These are phyloP conservation scores for Lipomyces spencermartinsiae DNA, from an alignment of 805 yeast species.

Conservation along the genomic window DNA sequence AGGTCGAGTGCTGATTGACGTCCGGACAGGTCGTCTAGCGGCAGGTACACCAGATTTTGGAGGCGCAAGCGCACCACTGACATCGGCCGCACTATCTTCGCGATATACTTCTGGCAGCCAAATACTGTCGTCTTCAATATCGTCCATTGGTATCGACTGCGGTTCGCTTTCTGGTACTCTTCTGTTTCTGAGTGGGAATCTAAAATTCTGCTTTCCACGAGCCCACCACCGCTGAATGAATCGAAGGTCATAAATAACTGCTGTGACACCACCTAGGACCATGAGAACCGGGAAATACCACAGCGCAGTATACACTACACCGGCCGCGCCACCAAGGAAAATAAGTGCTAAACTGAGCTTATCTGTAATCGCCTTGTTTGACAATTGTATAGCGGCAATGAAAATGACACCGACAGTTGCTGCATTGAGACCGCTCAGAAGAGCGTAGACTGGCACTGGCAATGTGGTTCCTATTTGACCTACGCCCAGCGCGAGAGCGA, in stretches of 20 bases:
- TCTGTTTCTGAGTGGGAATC: conserved; percentile 10
- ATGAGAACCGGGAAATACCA: conserved; percentile 36
- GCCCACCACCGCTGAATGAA: conserved; percentile 5
- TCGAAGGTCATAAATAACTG: conserved; percentile 27
- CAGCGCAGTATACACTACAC: conserved; percentile 31
- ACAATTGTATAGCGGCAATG: conserved; percentile 30
- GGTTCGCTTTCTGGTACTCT: background rate
- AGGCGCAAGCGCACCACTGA: conserved; percentile 1
- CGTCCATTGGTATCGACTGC: conserved; percentile 6
- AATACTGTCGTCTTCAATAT: conserved; percentile 22
- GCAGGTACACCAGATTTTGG: background rate
- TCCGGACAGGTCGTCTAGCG: conserved; percentile 4
- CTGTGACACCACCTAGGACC: conserved; percentile 28
- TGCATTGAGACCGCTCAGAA: conserved; percentile 34
- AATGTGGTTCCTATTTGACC: conserved; percentile 26
- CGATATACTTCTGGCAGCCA: conserved; percentile 30
- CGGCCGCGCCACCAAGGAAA: conserved; percentile 30
- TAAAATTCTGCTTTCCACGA: conserved; percentile 8
- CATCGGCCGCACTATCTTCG: conserved; percentile 17
- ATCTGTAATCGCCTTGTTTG: conserved; percentile 31
- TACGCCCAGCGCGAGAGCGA: conserved; percentile 33
- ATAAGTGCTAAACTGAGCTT: conserved; percentile 28
- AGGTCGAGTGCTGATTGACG: conserved; percentile 5
- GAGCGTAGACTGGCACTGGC: conserved; percentile 33
- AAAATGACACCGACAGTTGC: conserved; percentile 37